A percentile compares a stretch with the other conserved stretches of the same genome.
Evolutionary conservation across 2,329 filamentous ascomycete species (phyloP).

Genomic region (Didymella exigua): DNA sequence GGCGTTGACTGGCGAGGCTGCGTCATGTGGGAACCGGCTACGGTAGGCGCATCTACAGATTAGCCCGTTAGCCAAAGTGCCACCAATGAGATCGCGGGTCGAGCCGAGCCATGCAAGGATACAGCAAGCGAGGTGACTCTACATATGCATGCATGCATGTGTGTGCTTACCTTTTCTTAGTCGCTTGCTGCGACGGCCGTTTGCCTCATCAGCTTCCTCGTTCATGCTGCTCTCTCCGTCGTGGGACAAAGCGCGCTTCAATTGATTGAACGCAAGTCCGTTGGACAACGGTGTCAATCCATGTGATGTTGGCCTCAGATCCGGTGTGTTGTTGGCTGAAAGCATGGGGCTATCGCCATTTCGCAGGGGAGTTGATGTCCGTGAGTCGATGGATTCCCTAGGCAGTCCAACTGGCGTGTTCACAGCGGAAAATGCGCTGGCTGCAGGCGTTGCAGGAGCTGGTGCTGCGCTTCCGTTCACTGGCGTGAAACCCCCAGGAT

Average conservation of each 20-base stretch:
- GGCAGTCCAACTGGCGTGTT: slow-evolving; percentile 60
- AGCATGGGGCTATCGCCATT: slow-evolving; percentile 67
- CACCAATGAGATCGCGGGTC: slow-evolving; percentile 25
- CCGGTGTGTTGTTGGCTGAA: slow-evolving; percentile 69
- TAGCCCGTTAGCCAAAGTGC: slow-evolving; percentile 29
- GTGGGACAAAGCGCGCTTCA: slow-evolving; percentile 74
- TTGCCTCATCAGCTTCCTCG: slow-evolving; percentile 58
- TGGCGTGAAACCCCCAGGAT: slow-evolving; percentile 66
- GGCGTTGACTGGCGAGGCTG: slow-evolving; percentile 83
- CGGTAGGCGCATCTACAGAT: slow-evolving; percentile 69
- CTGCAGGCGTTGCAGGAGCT: slow-evolving; percentile 29
- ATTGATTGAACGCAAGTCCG: slow-evolving; percentile 58
- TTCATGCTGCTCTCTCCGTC: slow-evolving; percentile 62
- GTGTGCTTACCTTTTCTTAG: slow-evolving; percentile 76
- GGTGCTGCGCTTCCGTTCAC: slow-evolving; percentile 60
- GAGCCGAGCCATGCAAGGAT: slow-evolving; percentile 12
- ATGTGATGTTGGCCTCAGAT: slow-evolving; percentile 61
- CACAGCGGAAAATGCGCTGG: slow-evolving; percentile 61
- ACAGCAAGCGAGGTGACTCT: slow-evolving; percentile 18
- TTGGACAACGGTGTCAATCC: slow-evolving; percentile 58
- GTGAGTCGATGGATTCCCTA: slow-evolving; percentile 58
- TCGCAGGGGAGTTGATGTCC: slow-evolving; percentile 65
- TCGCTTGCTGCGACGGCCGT: slow-evolving; percentile 81
- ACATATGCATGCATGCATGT: slow-evolving; percentile 17
- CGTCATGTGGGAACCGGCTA: slow-evolving; percentile 96